Conservation (phyloP, 768 basidiomycete species). For the Lactarius psammicola region DNA sequence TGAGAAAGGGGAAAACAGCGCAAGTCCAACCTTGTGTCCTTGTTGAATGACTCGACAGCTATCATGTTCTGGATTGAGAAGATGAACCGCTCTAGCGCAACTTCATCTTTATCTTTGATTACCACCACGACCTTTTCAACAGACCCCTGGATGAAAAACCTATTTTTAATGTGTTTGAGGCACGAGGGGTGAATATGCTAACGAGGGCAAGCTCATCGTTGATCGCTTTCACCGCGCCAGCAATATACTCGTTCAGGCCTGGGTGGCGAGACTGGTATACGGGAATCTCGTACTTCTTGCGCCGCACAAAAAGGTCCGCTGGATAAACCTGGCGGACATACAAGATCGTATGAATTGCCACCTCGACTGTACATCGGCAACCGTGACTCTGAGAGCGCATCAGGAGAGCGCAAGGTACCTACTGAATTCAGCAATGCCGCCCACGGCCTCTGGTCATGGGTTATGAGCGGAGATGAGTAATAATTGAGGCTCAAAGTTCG, state of each 20-base stretch:
- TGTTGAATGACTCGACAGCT: conserved; percentile 64
- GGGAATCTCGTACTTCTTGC: conserved; percentile 87
- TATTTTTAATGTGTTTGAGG: not conserved
- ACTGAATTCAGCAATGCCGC: conserved; percentile 73
- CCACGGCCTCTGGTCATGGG: conserved; percentile 47
- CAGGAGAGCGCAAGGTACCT: conserved; percentile 30
- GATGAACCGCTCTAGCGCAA: conserved; percentile 85
- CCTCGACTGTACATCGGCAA: conserved; percentile 63
- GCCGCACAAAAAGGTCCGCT: conserved; percentile 77
- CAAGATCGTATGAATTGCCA: conserved; percentile 88
- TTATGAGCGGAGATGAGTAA: conserved; percentile 32
- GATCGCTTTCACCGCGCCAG: conserved; percentile 82
- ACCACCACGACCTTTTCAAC: conserved; percentile 80
- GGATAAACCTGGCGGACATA: conserved; percentile 92
- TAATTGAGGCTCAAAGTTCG: not conserved
- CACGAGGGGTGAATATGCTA: conserved; percentile 14
- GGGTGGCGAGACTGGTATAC: conserved; percentile 95
- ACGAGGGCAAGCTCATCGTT: conserved; percentile 73
- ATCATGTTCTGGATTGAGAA: conserved; percentile 86
- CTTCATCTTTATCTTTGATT: conserved; percentile 77
- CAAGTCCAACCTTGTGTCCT: conserved; percentile 58
- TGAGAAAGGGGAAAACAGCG: conserved; percentile 6
- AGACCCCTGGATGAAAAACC: conserved; percentile 52
- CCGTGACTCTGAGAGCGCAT: not conserved
- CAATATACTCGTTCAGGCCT: conserved; percentile 81